Conservation (phyloP, 257 asterid species). For the Oldenlandia corymbosa region DNA sequence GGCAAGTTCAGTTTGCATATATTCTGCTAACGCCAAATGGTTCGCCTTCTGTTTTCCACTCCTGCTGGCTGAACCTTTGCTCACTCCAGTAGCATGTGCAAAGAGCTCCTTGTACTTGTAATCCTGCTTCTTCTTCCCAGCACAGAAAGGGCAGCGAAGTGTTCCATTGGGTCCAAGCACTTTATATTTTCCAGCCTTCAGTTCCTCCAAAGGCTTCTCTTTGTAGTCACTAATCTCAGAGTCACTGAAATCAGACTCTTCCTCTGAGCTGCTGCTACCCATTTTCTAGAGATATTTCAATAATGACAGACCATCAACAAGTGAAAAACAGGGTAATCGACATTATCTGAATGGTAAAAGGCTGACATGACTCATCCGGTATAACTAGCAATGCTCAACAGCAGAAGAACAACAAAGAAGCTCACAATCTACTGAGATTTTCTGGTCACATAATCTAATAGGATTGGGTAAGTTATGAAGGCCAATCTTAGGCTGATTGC, state of each 20-base stretch:
- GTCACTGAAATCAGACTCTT: slow-evolving; percentile 76
- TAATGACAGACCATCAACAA: neutral
- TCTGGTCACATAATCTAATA: neutral
- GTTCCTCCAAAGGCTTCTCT: slow-evolving; percentile 65
- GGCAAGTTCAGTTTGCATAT: slow-evolving; percentile 47
- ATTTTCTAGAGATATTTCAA: neutral
- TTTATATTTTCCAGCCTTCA: slow-evolving; percentile 58
- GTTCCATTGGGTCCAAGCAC: slow-evolving; percentile 76
- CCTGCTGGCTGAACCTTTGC: slow-evolving; percentile 59
- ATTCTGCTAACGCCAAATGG: slow-evolving; percentile 69
- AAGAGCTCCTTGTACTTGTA: slow-evolving; percentile 75
- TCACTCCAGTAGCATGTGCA: slow-evolving; percentile 82
- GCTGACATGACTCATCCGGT: neutral
- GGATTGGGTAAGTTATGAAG: too few species aligned
- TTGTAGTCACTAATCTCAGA: slow-evolving; percentile 73
- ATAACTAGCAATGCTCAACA: neutral
- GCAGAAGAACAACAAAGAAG: neutral
- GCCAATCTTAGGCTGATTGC: too few species aligned
- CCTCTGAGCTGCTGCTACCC: slow-evolving; percentile 47
- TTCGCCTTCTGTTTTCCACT: slow-evolving; percentile 68
- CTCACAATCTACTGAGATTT: neutral
- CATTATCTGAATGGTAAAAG: neutral
- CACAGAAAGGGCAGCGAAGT: slow-evolving; percentile 91
- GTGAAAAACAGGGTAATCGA: neutral
- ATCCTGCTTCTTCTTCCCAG: slow-evolving; percentile 91